These are phyloP conservation scores for Casuarina equisetifolia DNA, from an alignment of 306 rosid species.

Conservation along the genomic window DNA sequence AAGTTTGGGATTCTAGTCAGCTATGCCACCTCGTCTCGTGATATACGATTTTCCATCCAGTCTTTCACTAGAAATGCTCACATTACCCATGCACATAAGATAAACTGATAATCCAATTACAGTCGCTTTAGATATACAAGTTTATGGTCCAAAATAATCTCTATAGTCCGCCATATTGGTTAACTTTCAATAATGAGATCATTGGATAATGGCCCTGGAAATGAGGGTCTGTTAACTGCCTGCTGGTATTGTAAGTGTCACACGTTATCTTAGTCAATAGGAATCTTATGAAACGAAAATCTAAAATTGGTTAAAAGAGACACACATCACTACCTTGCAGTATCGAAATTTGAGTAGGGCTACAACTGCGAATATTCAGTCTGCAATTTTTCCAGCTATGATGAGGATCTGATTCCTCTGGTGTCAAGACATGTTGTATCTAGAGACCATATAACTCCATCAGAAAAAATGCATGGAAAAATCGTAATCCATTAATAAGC, in stretches of 20 bases:
- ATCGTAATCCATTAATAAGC: not conserved
- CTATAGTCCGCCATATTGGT: not conserved
- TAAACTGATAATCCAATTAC: not conserved
- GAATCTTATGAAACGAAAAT: constrained; percentile 6
- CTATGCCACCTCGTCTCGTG: not conserved
- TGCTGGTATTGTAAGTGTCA: not conserved
- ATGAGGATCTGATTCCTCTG: constrained; percentile 59
- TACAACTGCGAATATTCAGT: constrained; percentile 56
- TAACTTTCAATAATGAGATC: not conserved
- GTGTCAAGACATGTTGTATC: constrained; percentile 90
- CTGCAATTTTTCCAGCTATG: constrained; percentile 77
- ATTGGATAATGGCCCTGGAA: constrained; percentile 3
- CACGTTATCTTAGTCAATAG: not conserved
- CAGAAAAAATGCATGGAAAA: constrained; percentile 14
- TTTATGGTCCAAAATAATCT: not conserved
- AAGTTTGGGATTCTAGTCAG: not conserved
- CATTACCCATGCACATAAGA: not conserved
- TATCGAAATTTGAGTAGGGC: constrained; percentile 48
- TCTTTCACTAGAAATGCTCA: constrained; percentile 11
- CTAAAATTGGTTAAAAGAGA: not conserved
- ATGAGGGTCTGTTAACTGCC: not conserved
- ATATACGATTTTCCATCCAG: not conserved
- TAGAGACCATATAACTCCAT: constrained; percentile 33
- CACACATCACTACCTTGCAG: constrained; percentile 59
- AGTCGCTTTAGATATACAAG: not conserved